Base-by-base conservation (phyloP, 1,284 basidiomycete genomes). In the Chiua sp. region DNA sequence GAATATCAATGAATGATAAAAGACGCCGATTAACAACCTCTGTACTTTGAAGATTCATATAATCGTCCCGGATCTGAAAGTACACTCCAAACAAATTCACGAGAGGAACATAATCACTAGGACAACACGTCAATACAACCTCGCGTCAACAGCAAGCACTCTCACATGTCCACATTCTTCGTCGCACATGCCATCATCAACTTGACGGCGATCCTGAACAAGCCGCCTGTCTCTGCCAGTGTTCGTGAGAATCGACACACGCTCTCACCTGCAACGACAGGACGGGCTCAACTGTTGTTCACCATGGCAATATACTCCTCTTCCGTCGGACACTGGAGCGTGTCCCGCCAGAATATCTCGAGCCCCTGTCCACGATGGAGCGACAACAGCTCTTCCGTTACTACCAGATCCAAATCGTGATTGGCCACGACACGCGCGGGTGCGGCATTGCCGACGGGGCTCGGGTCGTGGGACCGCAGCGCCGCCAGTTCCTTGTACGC, bases 41-140 rank as follows among this genome's bases (percentile, higher is more conserved):
- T 28, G 85, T 85, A 51, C 91, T 94, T 69, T 96, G 91, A 37
- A 99, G 79, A 72, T 99, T 99, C 91, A 98, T 94, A 61, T 97
- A 94, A 73, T 99, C 97, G 73, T 99, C 98, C 28, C 96, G 82
- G 65, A 99, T 98, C 75, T 99, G 98, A 74, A 97, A 98, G 70
- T 90, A 93, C 18, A 98, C 86, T 2, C 97, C 95, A 64, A 99
- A 92, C 13, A 98, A 83, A 73, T 98, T 98, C 59, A 97, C 93
- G 2, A 99, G 83, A 0, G 96, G 95, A 2, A 98, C 86, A 63
- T 92, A 97, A 74, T 97, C 87, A 22, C 95, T 98, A 62, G 30
- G 20, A 47, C 42, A 3, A 26, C 11, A 37, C 32, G 49, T 47
- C 26, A 35, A 33, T 1, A 44, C n/a, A 7, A 7, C 15, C 1